Evolutionary conservation across 352 stramenopile species (phyloP).

Genomic region (Pythium sp.): DNA sequence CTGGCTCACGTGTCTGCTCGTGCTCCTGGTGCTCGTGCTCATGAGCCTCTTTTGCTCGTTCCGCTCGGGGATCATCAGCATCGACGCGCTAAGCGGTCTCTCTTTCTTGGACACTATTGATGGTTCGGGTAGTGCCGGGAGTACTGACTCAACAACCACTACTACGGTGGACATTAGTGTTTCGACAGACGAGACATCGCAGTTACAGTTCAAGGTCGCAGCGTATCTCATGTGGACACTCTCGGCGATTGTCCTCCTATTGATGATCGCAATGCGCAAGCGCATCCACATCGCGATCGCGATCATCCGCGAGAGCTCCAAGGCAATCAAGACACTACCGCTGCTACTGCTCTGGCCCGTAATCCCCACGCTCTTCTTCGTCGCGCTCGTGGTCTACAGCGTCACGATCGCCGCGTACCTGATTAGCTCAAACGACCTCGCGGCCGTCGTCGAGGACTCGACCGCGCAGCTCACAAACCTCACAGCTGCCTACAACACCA

Average conservation of each 20-base stretch:
- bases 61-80: constrained; percentile 55
- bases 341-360: constrained; percentile 64
- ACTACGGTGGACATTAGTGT: constrained; percentile 19
- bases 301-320: constrained; percentile 71
- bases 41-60: constrained; percentile 79
- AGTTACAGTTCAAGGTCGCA: constrained; percentile 61
- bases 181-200: constrained; percentile 31
- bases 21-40: constrained; percentile 59
- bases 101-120: constrained; percentile 36
- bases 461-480: constrained; percentile 30
- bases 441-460: constrained; percentile 22
- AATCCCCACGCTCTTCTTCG: constrained; percentile 49
- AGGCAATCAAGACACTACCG: constrained; percentile 53
- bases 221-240: constrained; percentile 57
- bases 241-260: constrained; percentile 45
- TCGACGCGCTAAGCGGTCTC: constrained; percentile 30
- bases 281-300: constrained; percentile 65
- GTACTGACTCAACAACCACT: neutral
- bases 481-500: constrained; percentile 35
- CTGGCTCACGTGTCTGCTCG: constrained; percentile 72
- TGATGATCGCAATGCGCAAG: constrained; percentile 69
- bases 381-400: constrained; percentile 56
- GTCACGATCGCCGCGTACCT: constrained; percentile 55
- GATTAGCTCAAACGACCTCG: constrained; percentile 54
- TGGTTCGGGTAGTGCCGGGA: neutral